phyloP scores from a whole-genome alignment of 1,139 yeast species.

The Yamadazyma spencermartinsiae region DNA sequence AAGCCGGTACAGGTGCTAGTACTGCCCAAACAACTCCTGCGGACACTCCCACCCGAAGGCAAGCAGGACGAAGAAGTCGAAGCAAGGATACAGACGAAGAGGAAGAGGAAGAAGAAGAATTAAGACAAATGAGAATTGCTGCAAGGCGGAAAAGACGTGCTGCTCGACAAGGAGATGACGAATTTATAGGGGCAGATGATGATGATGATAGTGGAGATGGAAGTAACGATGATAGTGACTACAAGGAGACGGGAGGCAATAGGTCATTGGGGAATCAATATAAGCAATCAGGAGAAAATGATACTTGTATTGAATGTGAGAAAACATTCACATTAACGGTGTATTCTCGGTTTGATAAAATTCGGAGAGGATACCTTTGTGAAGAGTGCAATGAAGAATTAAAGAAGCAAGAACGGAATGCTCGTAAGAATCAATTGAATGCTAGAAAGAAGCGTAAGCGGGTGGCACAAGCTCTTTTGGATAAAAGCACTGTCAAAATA shows the following conservation, averaged over 20 bases:
- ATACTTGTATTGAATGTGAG: slow-evolving; percentile 61
- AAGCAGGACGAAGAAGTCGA: slow-evolving; percentile 3
- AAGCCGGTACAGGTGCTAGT: slow-evolving; percentile 6
- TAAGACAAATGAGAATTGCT: slow-evolving; percentile 40
- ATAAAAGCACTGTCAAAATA: slow-evolving; percentile 60
- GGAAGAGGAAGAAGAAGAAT: slow-evolving; percentile 30
- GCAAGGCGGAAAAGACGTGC: slow-evolving; percentile 34
- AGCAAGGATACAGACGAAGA: slow-evolving; percentile 16
- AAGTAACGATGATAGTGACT: slow-evolving; percentile 30
- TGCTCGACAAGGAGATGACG: slow-evolving; percentile 18
- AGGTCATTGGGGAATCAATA: slow-evolving; percentile 22
- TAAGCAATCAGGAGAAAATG: slow-evolving; percentile 48
- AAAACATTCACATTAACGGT: slow-evolving; percentile 59
- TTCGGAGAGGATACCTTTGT: slow-evolving; percentile 63
- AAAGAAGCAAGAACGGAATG: slow-evolving; percentile 43
- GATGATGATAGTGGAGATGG: slow-evolving; percentile 30
- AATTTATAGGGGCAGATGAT: slow-evolving; percentile 18
- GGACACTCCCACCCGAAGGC: slow-evolving; percentile 5
- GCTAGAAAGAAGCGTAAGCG: slow-evolving; percentile 75
- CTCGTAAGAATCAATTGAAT: slow-evolving; percentile 53
- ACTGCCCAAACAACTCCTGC: slow-evolving; percentile 4
- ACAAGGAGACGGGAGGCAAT: slow-evolving; percentile 21
- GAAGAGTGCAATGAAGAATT: slow-evolving; percentile 57
- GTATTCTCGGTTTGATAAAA: slow-evolving; percentile 55
- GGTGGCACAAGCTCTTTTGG: slow-evolving; percentile 80